Evolutionary conservation across 805 yeast species (phyloP), one percentile per base, ranked within the genome.

Genomic region (Blastobotrys muscicola): DNA sequence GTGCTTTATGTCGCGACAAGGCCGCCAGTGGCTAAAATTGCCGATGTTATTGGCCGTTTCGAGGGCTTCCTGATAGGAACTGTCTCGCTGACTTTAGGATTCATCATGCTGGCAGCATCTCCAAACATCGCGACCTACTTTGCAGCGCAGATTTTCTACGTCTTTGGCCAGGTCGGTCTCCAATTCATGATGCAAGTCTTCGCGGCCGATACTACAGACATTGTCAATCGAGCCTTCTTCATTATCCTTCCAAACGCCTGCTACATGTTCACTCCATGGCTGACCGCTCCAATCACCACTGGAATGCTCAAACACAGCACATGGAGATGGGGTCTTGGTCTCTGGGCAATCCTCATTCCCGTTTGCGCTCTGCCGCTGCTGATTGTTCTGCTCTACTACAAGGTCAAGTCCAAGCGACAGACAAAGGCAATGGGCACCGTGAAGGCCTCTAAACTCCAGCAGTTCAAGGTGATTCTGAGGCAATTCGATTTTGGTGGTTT

Each of bases 271-370:
- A 43, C 59, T 65, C 47, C 70, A 62, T 42, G 59, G 66, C 15
- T 70, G 72, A 71, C 55, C 67, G 45, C 59, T 3, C 47, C 45
- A 29, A 37, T 58, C 36, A 55, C 62, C 16, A 49, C 46, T 20
- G 41, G 52, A 7, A 50, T 52, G 3, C 55, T 71, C 15, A 52
- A 60, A 11, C 50, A 49, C 33, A 50, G 47, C 20, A 64, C 66
- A 36, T 75, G 80, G 80, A 64, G 76, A 56, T 69, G 74, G 72
- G 78, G 76, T 23, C 71, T 67, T 50, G 75, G 75, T 41, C 64
- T 71, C 58, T 73, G 73, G 60, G 66, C 71, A 15, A 63, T 72
- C 35, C 64, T 72, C 23, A 59, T 66, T 48, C 76, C 76, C 3
- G 64, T 62, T 2, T 20, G 66, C 64, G 44, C 51, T 0, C 20